Evolutionary conservation across 164 flowering plant genomes (phyloP), one percentile per base, ranked within the genome.

Genomic region (Tetrastigma voinierianum): DNA sequence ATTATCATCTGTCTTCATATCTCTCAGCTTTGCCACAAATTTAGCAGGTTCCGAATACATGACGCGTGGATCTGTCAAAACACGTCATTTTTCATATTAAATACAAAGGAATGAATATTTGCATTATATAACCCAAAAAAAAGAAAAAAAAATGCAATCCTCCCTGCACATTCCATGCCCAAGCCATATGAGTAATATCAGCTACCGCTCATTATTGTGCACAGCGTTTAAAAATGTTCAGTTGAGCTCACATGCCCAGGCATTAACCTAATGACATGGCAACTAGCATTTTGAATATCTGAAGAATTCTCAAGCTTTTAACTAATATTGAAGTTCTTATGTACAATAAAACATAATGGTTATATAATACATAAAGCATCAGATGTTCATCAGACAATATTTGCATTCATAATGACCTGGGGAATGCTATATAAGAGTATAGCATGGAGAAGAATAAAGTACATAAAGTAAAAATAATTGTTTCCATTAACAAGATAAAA

Each of bases 1-100:
- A 66, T 90, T 94, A 59, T 80, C 74, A 74, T 83, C 93, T 10
- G 87, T 90, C 81, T 90, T 91, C 80, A 81, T 44, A 21, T 84
- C 96, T 78, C 97, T 86, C 72, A 94, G 74, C 76, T 94, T 94
- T 9, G 97, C 97, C 57, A 94, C 95, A 68, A 86, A 94, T 72
- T 94, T 94, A 32, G 97, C 96, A 57, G 98, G 95, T 78, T 94
- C 98, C 43, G 92, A 94, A 65, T 91, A 94, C 82, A 91, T 16
- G 57, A 94, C 98, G 14, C 97, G 89, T 20, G 97, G 86, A 83
- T 90, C 98, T 94, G 89, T 68, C n/a, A 43, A 15, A 58, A 64
- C 9, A 61, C n/a, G 8, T 2, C 49, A 62, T 16, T 44, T 17
- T 72, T 67, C 20, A 71, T 54, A 23, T 32, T 12, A 51, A 56